Conservation (phyloP, 495 filamentous ascomycete species). For the Penicillium riverlandense region DNA sequence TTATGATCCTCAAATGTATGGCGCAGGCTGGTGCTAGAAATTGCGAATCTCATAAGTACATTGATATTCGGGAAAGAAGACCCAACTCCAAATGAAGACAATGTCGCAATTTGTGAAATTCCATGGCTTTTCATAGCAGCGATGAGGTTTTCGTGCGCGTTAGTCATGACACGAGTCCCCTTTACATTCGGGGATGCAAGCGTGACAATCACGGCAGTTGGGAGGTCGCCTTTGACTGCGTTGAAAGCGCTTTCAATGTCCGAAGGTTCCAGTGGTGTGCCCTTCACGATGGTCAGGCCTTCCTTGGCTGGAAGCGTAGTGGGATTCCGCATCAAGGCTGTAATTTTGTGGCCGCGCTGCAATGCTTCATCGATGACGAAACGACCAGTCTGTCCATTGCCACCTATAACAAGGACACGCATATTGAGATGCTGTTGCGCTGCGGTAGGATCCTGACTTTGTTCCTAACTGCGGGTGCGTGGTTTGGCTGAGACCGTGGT, state of each 20-base stretch:
- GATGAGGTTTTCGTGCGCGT: conserved; percentile 18
- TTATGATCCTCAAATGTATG: conserved; percentile 29
- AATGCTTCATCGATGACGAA: conserved; percentile 33
- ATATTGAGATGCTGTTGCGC: conserved; percentile 15
- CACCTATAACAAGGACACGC: conserved; percentile 37
- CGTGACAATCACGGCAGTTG: conserved; percentile 28
- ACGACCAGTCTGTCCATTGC: conserved; percentile 34
- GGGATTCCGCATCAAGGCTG: conserved; percentile 33
- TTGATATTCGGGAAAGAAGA: conserved; percentile 19
- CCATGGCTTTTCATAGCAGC: conserved; percentile 28
- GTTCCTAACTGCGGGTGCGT: not conserved
- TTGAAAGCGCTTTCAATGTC: conserved; percentile 29
- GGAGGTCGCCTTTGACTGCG: conserved; percentile 5
- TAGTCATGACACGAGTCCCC: conserved; percentile 20
- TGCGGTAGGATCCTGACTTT: conserved; percentile 2
- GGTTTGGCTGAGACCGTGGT: not conserved
- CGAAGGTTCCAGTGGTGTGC: conserved; percentile 26
- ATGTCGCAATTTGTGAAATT: conserved; percentile 25
- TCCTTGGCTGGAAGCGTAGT: conserved; percentile 14
- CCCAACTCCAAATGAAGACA: conserved; percentile 34
- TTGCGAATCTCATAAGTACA: conserved; percentile 24
- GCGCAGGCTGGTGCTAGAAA: conserved; percentile 21
- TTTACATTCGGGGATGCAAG: conserved; percentile 22
- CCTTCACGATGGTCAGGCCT: conserved; percentile 25
- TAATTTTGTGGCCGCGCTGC: conserved; percentile 30